Base-by-base conservation (phyloP, 306 rosid genomes). In the Cucurbita moschata region DNA sequence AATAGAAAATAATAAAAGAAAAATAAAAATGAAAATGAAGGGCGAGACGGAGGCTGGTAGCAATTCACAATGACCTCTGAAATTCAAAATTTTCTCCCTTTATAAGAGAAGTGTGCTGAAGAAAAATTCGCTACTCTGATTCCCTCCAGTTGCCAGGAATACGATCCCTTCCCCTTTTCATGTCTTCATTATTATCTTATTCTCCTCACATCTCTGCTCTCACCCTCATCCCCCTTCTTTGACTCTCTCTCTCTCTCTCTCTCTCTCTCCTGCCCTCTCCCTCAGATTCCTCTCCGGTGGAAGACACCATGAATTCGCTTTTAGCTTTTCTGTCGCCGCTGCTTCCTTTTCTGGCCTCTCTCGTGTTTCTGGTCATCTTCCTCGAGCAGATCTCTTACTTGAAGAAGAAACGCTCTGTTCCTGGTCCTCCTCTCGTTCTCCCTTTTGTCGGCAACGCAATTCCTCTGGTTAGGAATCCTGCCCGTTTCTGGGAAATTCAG, bases 401-500 rank as follows among this genome's bases (percentile, higher is more conserved):
- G 5, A 65, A 23, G 6, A 88, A 88, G 80, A 93, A 87, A 30
- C 60, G 84, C 7, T 46, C 52, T 4, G 49, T 73, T 6, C 94
- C 98, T 3, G 97, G 98, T 0, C 97, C 98, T 2, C 7, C 79
- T 19, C 6, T 90, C 0, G 88, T 90, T 0, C 6, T 82, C 0
- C 98, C 98, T 3, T 87, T 94, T 75, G 10, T 90, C 2, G 98
- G 98, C 44, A 90, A 84, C 87, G 92, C 92, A 0, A 63, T 87
- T 76, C 68, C 89, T 60, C 67, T 94, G 69, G 88, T 89, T 40
- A 19, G 86, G 0, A 68, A 83, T 77, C 97, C 98, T 0, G 80
- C 92, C 5, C 75, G 44, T 0, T 94, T 94, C 85, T 94, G 97
- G 98, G 88, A 86, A 61, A 37, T 7, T 46, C 98, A 94, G 66